Percentiles rank a stretch among this genome's conserved stretches.
Conservation (phyloP, 306 rosid genomes). For the Vigna mungo region DNA sequence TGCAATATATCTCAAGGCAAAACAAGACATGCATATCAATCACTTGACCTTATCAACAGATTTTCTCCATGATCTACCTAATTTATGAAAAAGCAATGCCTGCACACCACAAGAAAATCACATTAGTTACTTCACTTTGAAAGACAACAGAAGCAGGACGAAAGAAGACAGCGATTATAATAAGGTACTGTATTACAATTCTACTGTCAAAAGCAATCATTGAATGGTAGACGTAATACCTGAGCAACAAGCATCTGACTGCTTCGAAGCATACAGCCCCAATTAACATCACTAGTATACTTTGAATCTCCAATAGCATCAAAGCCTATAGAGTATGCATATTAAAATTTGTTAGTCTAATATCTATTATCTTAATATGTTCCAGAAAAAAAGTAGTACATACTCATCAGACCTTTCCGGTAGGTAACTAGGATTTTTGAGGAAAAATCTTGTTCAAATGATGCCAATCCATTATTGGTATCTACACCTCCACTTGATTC, state of each 20-base stretch:
- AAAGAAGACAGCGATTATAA: neutral
- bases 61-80: slow-evolving; percentile 94
- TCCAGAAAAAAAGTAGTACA: slow-evolving; percentile 18
- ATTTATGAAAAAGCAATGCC: slow-evolving; percentile 85
- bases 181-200: slow-evolving; percentile 25
- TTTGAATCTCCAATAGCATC: slow-evolving; percentile 79
- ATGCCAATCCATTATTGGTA: slow-evolving; percentile 56
- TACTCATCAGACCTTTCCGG: slow-evolving; percentile 73
- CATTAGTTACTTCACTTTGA: slow-evolving; percentile 32
- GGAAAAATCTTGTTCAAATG: slow-evolving; percentile 76
- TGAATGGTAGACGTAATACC: slow-evolving; percentile 52
- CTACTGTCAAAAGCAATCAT: slow-evolving; percentile 21
- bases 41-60: slow-evolving; percentile 67
- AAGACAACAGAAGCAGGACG: neutral
- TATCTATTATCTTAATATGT: slow-evolving; percentile 20
- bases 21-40: slow-evolving; percentile 29
- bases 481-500: slow-evolving; percentile 61
- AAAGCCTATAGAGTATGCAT: slow-evolving; percentile 64
- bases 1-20: slow-evolving; percentile 24
- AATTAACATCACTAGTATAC: slow-evolving; percentile 86
- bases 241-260: slow-evolving; percentile 99
- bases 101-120: slow-evolving; percentile 46
- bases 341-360: slow-evolving; percentile 31
- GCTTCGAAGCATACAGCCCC: slow-evolving; percentile 99
- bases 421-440: slow-evolving; percentile 90